phyloP scores from a whole-genome alignment of 1,139 yeast species.

The Yamadazyma epiphylla region DNA sequence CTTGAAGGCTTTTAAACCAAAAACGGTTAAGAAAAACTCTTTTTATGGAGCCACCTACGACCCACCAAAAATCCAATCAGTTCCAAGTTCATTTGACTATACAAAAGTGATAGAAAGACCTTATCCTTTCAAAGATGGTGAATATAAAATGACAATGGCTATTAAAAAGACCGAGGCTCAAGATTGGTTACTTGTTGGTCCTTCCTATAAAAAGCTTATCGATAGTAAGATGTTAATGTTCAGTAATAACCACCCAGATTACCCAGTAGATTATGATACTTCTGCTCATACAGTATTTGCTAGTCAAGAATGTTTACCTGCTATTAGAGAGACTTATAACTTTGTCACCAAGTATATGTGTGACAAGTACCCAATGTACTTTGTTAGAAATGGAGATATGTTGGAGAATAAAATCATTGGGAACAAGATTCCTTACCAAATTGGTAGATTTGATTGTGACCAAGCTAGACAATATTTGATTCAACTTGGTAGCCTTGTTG shows the following conservation, averaged over 20 bases:
- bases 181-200: constrained; percentile 68
- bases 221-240: constrained; percentile 38
- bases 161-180: constrained; percentile 49
- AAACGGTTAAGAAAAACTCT: no score
- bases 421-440: constrained; percentile 30
- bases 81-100: constrained; percentile 12
- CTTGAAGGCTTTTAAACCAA: no score
- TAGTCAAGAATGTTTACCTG: constrained; percentile 43
- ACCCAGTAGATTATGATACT: constrained; percentile 23
- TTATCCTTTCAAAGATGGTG: constrained; percentile 48
- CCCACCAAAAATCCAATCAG: constrained; percentile 12
- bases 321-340: constrained; percentile 57
- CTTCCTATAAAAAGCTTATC: constrained; percentile 49
- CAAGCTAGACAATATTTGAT: constrained; percentile 34
- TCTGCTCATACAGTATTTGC: constrained; percentile 27
- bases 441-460: constrained; percentile 11
- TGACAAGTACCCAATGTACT: constrained; percentile 60
- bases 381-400: constrained; percentile 25
- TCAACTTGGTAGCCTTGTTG: constrained; percentile 46
- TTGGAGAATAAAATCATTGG: constrained; percentile 43
- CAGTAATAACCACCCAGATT: constrained; percentile 37
- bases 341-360: constrained; percentile 44
- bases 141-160: constrained; percentile 68
- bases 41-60: constrained; percentile 4
- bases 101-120: constrained; percentile 14